phyloP scores from a whole-genome alignment of 2,329 filamentous ascomycete genomes.

The Cordyceps militaris region DNA sequence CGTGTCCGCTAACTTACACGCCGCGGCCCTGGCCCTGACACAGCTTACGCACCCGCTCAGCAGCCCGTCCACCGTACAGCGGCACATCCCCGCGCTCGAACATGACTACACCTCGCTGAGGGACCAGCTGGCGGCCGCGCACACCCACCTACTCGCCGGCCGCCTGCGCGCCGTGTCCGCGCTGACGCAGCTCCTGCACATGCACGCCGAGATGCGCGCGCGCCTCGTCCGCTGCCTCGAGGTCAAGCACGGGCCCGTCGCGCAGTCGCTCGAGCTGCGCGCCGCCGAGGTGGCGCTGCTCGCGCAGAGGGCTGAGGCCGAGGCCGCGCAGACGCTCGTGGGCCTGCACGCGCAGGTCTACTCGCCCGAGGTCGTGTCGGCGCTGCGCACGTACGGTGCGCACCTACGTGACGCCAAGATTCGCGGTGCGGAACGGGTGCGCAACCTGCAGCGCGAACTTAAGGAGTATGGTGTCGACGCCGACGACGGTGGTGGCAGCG shows the following conservation, averaged over 20 bases:
- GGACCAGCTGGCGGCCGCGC: slow-evolving; percentile 24
- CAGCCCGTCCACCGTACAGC: slow-evolving; percentile 52
- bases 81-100: slow-evolving; percentile 44
- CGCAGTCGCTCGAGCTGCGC: slow-evolving; percentile 44
- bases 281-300: slow-evolving; percentile 38
- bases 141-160: slow-evolving; percentile 27
- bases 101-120: slow-evolving; percentile 31
- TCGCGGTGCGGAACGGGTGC: slow-evolving; percentile 37
- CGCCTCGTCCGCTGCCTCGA: slow-evolving; percentile 45
- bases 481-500: slow-evolving; percentile 24
- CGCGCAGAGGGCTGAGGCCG: slow-evolving; percentile 35
- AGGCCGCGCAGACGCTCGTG: slow-evolving; percentile 29
- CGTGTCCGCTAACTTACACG: slow-evolving; percentile 36
- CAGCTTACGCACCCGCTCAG: slow-evolving; percentile 38
- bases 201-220: slow-evolving; percentile 32
- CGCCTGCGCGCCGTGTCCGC: slow-evolving; percentile 33
- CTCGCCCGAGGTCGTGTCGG: slow-evolving; percentile 33
- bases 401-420: slow-evolving; percentile 44
- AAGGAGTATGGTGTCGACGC: slow-evolving; percentile 39
- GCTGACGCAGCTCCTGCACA: slow-evolving; percentile 33
- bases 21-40: slow-evolving; percentile 35
- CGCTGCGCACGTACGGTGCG: slow-evolving; percentile 39
- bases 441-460: slow-evolving; percentile 36
- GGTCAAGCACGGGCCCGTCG: slow-evolving; percentile 46
- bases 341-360: slow-evolving; percentile 36